Evolutionary conservation across 768 basidiomycete genomes (phyloP).

Genomic region (Favolaschia claudopus): DNA sequence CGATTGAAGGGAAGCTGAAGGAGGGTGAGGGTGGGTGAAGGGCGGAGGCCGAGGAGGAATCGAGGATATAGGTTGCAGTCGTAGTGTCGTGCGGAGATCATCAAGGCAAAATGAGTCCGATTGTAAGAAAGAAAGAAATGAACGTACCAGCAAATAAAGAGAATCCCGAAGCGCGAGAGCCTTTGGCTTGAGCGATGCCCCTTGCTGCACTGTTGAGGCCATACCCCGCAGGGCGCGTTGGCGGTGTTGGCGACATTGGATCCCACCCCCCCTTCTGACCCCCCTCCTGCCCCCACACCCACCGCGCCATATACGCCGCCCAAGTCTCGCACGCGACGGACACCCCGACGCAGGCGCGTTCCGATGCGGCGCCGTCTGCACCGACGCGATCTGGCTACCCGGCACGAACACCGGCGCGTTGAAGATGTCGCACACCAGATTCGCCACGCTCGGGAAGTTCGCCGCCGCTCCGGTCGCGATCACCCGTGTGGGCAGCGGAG

Average conservation of each 20-base stretch:
- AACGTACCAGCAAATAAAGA: no score
- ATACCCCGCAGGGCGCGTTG: constrained; percentile 41
- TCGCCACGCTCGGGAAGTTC: constrained; percentile 84
- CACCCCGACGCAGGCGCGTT: constrained; percentile 77
- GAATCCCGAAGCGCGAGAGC: no score
- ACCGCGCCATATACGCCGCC: constrained; percentile 80
- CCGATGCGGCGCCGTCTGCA: constrained; percentile 73
- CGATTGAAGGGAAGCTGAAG: no score
- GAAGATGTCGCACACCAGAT: constrained; percentile 83
- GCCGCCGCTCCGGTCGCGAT: constrained; percentile 82
- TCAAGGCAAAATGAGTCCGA: no score
- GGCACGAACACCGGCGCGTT: constrained; percentile 83
- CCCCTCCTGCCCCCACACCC: constrained; percentile 84
- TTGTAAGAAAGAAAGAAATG: no score
- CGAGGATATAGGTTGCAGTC: no score
- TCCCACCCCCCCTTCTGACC: constrained; percentile 37
- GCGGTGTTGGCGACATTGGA: no score
- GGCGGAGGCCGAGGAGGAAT: no score
- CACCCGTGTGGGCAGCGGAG: constrained; percentile 69
- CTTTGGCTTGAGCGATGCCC: no score
- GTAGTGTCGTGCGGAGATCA: no score
- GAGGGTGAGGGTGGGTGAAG: no score
- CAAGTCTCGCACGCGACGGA: constrained; percentile 74
- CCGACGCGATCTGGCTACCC: constrained; percentile 77
- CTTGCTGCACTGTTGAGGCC: no score